Evolutionary conservation across 306 rosid species (phyloP), one percentile per base, ranked within the genome.

Genomic region (Cajanus cajan): DNA sequence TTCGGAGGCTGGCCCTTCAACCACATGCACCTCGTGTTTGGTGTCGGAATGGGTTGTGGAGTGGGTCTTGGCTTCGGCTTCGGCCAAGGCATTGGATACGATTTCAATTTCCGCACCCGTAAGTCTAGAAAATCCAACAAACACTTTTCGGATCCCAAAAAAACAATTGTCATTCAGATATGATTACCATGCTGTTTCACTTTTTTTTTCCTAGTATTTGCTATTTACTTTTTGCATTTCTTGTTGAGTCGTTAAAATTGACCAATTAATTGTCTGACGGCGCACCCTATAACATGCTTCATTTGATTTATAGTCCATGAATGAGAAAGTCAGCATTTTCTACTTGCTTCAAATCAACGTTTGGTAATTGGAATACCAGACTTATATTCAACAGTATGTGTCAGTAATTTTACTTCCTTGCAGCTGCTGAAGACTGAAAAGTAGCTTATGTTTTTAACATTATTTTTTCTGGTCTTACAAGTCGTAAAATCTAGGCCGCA

Each of bases 41-140:
- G 89, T 6, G 24, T 80, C 4, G 89, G 89, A 66, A 67, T 86
- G 50, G 89, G 87, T 58, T 86, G 89, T 61, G 89, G 89, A 0
- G 28, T 86, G 15, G 89, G 87, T 52, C 2, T 86, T 28, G 89
- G 85, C 2, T 80, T 67, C 33, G 89, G 89, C 8, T 86, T 66
- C 52, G 87, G 89, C 1, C 89, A 83, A 80, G 89, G 89, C 11
- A 59, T 86, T n/a, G 87, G 89, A 7, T 83, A 80, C 74, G 47
- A 65, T 25, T 77, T 77, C 73, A 55, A 71, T 77, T 18, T 77
- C 44, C 72, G 33, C 0, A 66, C 76, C 10, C 85, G 86, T 44
- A 74, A 63, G 74, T 83, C 89, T 34, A 62, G 71, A 31, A 55
- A 76, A 37, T 72, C 89, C 4, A 72, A 59, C 25, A 71, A 83